These are phyloP conservation scores for Glutinoglossum americanum DNA, from an alignment of 495 filamentous ascomycete species.

Conservation along the genomic window DNA sequence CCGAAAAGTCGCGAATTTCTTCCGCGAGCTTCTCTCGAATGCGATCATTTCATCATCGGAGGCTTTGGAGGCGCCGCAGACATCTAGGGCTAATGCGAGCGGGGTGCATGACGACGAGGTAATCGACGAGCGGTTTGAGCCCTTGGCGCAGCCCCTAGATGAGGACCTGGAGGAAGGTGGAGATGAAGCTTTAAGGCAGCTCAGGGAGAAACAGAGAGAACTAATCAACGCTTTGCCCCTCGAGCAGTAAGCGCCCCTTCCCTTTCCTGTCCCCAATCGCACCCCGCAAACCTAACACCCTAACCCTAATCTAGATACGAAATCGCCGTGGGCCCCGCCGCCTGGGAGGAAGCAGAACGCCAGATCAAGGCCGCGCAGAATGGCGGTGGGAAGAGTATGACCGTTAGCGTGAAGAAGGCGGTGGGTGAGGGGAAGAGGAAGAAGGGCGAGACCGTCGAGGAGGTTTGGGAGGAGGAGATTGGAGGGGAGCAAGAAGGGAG, in stretches of 20 bases:
- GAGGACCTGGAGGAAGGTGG: constrained; percentile 76
- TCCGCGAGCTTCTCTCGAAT: constrained; percentile 51
- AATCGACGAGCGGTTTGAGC: constrained; percentile 37
- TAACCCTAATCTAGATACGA: constrained; percentile 42
- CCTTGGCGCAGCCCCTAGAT: constrained; percentile 49
- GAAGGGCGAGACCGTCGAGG: constrained; percentile 39
- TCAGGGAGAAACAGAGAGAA: constrained; percentile 59
- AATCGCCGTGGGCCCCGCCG: constrained; percentile 45
- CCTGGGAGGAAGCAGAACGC: constrained; percentile 70
- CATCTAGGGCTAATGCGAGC: constrained; percentile 24
- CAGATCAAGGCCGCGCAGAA: constrained; percentile 32
- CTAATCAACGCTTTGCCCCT: constrained; percentile 77
- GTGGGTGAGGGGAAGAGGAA: constrained; percentile 41
- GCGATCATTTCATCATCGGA: constrained; percentile 33
- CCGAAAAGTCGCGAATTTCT: constrained; percentile 59
- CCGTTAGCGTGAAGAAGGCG: constrained; percentile 59
- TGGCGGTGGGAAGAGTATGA: constrained; percentile 37
- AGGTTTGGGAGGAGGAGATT: constrained; percentile 36
- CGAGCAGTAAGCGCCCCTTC: constrained; percentile 43
- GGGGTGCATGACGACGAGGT: constrained; percentile 37
- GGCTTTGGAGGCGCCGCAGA: constrained; percentile 33
- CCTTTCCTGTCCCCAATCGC: background rate
- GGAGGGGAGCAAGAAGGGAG: constrained; percentile 25
- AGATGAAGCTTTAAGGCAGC: constrained; percentile 42
- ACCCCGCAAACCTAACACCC: constrained; percentile 11